A percentile compares a stretch with the other conserved stretches of the same genome.
Conservation (phyloP, 257 asterid genomes). For the Nicotiana noctiflora region DNA sequence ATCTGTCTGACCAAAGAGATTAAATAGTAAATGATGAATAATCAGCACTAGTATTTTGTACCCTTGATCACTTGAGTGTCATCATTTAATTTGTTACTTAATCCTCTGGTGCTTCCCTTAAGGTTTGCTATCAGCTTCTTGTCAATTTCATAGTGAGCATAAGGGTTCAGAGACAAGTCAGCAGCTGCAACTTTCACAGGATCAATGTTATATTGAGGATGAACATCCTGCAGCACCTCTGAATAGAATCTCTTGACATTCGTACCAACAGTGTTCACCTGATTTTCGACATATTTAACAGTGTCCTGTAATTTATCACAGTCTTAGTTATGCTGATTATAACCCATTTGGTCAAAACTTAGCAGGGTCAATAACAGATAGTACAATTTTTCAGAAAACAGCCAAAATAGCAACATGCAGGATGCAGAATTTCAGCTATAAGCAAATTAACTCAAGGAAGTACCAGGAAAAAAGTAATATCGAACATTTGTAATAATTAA, state of each 20-base stretch:
- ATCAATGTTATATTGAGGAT: conserved; percentile 34
- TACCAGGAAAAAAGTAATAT: background rate
- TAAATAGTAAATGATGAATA: background rate
- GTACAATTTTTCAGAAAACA: background rate
- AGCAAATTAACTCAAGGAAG: background rate
- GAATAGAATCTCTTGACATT: conserved; percentile 68
- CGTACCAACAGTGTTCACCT: conserved; percentile 63
- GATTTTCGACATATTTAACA: conserved; percentile 64
- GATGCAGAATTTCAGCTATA: background rate
- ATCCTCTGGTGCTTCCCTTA: conserved; percentile 22
- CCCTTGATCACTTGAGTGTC: conserved; percentile 31
- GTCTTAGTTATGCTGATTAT: background rate
- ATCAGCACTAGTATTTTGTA: conserved; percentile 8
- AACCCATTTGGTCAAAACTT: background rate
- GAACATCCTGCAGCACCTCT: conserved; percentile 69
- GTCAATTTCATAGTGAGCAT: conserved; percentile 27
- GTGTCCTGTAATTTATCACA: conserved; percentile 46
- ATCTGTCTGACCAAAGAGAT: conserved; percentile 7
- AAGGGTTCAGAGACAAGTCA: conserved; percentile 43
- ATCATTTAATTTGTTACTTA: conserved; percentile 23
- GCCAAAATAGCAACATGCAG: background rate
- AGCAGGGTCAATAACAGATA: background rate
- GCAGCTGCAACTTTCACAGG: conserved; percentile 44
- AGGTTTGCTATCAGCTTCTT: conserved; percentile 32
- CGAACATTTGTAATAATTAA: background rate